These are phyloP conservation scores for Puccinia hordei DNA, from an alignment of 1,284 basidiomycete genomes.

Conservation along the genomic window DNA sequence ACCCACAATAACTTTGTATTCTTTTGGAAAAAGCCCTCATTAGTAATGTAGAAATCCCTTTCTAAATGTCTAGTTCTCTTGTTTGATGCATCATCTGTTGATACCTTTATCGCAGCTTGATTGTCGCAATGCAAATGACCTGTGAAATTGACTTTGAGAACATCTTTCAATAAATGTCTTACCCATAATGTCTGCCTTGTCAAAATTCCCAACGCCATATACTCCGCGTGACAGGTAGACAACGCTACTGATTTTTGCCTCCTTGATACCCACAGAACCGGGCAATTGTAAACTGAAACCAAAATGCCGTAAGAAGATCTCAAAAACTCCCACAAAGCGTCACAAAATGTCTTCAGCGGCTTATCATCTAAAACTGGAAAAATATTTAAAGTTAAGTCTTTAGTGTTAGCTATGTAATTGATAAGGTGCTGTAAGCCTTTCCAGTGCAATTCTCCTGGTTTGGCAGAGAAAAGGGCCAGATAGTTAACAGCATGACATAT, in stretches of 20 bases:
- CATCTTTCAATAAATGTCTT: not conserved
- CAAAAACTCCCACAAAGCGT: conserved; percentile 1
- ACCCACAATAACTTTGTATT: not conserved
- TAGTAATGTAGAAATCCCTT: conserved; percentile 6
- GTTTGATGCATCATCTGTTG: not conserved
- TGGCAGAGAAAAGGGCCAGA: conserved; percentile 21
- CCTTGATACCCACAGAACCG: not conserved
- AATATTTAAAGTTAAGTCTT: too few relatives aligned
- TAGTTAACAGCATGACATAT: conserved; percentile 4
- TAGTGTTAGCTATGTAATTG: not conserved
- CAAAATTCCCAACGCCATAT: not conserved
- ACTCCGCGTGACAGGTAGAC: conserved; percentile 15
- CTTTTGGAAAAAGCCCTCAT: not conserved
- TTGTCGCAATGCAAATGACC: not conserved
- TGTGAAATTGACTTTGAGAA: not conserved
- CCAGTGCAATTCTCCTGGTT: not conserved
- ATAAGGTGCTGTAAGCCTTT: not conserved
- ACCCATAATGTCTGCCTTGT: conserved; percentile 1
- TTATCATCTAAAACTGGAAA: not conserved
- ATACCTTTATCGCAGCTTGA: not conserved
- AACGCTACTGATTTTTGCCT: not conserved
- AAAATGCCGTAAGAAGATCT: not conserved
- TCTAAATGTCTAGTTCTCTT: not conserved
- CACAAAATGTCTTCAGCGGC: not conserved
- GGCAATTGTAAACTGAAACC: not conserved